phyloP scores from a whole-genome alignment of 148 eudicot species.

The Cornus kousa region DNA sequence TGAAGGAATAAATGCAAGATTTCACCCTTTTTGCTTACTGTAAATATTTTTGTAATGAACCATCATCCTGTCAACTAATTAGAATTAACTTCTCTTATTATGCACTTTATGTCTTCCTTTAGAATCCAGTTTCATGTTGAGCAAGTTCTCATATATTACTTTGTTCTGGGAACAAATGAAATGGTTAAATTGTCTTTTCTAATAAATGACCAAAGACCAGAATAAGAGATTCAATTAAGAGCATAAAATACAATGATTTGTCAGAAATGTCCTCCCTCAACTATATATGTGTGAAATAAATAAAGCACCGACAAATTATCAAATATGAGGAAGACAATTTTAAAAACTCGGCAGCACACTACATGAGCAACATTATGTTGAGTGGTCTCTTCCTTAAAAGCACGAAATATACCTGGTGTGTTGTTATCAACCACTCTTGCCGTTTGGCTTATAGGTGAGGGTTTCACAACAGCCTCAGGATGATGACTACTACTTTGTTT shows the following conservation, averaged over 20 bases:
- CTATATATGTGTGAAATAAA: neutral
- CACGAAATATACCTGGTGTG: slow-evolving; percentile 41
- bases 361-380: neutral
- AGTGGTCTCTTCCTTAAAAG: neutral
- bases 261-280: too few species aligned
- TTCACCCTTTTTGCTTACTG: too few species aligned
- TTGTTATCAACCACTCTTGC: slow-evolving; percentile 22
- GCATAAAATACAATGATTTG: neutral
- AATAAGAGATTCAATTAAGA: neutral
- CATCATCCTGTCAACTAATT: too few species aligned
- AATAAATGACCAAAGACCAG: slow-evolving; percentile 3
- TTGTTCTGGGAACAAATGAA: neutral
- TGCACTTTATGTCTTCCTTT: neutral
- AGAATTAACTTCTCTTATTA: neutral
- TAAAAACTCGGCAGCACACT: neutral
- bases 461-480: slow-evolving; percentile 21
- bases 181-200: neutral
- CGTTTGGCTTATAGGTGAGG: slow-evolving; percentile 25
- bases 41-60: neutral
- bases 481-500: slow-evolving; percentile 26
- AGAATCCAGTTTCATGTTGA: neutral
- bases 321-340: neutral
- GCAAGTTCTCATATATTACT: neutral
- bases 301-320: neutral
- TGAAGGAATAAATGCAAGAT: too few species aligned